These are phyloP conservation scores for Psidium guajava DNA, from an alignment of 345 rosid species.

Conservation along the genomic window DNA sequence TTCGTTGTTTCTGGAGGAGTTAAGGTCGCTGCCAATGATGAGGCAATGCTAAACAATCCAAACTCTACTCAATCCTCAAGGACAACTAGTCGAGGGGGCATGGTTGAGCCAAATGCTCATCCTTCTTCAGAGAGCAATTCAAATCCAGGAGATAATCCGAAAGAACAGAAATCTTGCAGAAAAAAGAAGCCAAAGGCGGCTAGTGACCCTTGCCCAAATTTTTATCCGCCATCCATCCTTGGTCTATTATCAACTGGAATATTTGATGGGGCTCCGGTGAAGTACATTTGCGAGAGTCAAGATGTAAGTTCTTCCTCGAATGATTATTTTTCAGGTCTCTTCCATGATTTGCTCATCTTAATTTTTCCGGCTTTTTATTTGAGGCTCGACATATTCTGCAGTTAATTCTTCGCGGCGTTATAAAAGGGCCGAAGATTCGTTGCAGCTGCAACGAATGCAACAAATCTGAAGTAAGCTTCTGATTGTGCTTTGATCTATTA, in stretches of 20 bases:
- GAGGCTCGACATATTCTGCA: neutral
- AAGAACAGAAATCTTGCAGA: neutral
- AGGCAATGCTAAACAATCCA: slow-evolving; percentile 10
- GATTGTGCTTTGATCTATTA: neutral
- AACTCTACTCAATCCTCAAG: slow-evolving; percentile 16
- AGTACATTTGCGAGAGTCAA: slow-evolving; percentile 42
- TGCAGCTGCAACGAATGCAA: slow-evolving; percentile 47
- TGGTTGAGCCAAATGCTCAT: slow-evolving; percentile 9
- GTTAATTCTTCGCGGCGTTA: slow-evolving; percentile 30
- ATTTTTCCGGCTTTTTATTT: neutral
- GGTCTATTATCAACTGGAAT: slow-evolving; percentile 51
- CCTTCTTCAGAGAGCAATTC: neutral
- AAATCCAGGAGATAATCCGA: slow-evolving; percentile 1
- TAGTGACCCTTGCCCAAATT: slow-evolving; percentile 19
- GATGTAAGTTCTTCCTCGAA: slow-evolving; percentile 22
- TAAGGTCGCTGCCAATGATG: slow-evolving; percentile 14
- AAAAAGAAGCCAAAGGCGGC: slow-evolving; percentile 17
- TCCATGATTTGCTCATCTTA: neutral
- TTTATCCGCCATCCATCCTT: slow-evolving; percentile 41
- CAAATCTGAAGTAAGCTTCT: slow-evolving; percentile 18
- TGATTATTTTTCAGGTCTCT: neutral
- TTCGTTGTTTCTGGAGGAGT: slow-evolving; percentile 20
- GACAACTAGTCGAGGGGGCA: slow-evolving; percentile 2
- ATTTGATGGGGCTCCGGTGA: slow-evolving; percentile 45
- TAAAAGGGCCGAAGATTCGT: slow-evolving; percentile 33